Base-by-base conservation (phyloP, 2,329 filamentous ascomycete genomes). In the Camptophora hylomeconis region DNA sequence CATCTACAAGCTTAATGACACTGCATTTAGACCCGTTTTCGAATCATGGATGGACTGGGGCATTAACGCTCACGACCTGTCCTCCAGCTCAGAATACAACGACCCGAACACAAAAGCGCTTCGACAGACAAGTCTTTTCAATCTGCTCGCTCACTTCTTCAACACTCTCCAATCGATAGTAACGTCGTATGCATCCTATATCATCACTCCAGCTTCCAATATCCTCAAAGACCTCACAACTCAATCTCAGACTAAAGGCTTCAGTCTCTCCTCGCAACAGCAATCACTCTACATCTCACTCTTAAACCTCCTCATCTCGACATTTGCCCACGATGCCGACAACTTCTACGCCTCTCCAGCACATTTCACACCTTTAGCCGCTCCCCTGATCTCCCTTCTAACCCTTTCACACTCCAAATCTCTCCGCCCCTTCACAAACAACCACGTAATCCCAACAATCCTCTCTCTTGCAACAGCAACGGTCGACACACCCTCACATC, bases 1-100 rank as follows among this genome's bases (percentile, higher is more conserved):
- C 75, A 80, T 93, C 30, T 83, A 92, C 62, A 95, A 95, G 63
- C 70, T 98, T 37, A 95, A 94, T 56, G 89, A 98, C 50, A 76
- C 80, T 1, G 74, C 80, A 1, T 98, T 98, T 72, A 70, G 86
- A 8, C 92, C 89, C 1, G 74, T 98, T 38, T 98, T 95, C 60
- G 68, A 75, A 10, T 72, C 78, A 40, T 61, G 94, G n/a, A 65
- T 92, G 24, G 82, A 92, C 33, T 94, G 86, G 80, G 69, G 79
- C 1, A 65, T 62, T 11, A 58, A 62, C 2, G 19, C 21, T 4
- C n/a, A 10, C 8, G 36, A 35, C 21, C n/a, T 36, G 8, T 12
- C 20, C 7, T 18, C 10, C 9, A 20, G n/a, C 11, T 20, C 17
- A 7, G 26, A 27, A 7, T 26, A 25, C 13, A n/a, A n/a, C n/a